Evolutionary conservation across 208 protist genomes (phyloP), one percentile per base, ranked within the genome.

Genomic region (Trypanosomatidae sp.): DNA sequence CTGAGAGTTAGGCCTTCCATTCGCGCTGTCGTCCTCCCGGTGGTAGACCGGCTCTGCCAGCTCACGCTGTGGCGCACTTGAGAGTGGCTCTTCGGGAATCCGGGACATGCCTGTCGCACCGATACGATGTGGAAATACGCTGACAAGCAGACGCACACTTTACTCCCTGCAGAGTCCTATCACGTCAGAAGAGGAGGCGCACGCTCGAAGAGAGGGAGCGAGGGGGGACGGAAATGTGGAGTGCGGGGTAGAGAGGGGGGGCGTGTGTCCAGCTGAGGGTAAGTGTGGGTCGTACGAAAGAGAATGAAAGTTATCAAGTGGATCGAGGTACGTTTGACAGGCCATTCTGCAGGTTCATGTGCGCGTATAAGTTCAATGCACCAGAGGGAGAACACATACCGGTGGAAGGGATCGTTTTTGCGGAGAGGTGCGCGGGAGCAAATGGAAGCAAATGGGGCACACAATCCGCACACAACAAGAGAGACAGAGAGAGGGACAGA

Each of bases 61-160:
- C 58, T 69, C 59, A 30, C 67, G 58, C 41, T 62, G 74, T 39
- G 60, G 49, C 4, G 58, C 67, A 5, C 53, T 13, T 12, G 49
- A 41, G 3, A 62, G 47, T 41, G 69, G 25, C 43, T 72, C 66
- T 62, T 53, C 67, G 2, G 66, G 67, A 41, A 78, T 49, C 12
- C 50, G 74, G 9, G 74, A 78, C 74, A 78, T 78, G 36, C 5
- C 30, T 8, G 22, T 39, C 0, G 39, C 52, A 6, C 33, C 1
- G 62, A 66, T 22, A 62, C 19, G 41, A 43, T 41, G 17, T 15
- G 58, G 3, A 33, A 30, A 62, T 28, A 19, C 3, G 30, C 58
- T 10, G 28, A 39, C 19, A 10, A 43, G 13, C 58, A 62, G 33
- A 17, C 58, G 8, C 58, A 62, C 25, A 43, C 58, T 41, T 17